Base-by-base conservation (phyloP, 73 alveolate genomes). In the Paraurostyla sp. region DNA sequence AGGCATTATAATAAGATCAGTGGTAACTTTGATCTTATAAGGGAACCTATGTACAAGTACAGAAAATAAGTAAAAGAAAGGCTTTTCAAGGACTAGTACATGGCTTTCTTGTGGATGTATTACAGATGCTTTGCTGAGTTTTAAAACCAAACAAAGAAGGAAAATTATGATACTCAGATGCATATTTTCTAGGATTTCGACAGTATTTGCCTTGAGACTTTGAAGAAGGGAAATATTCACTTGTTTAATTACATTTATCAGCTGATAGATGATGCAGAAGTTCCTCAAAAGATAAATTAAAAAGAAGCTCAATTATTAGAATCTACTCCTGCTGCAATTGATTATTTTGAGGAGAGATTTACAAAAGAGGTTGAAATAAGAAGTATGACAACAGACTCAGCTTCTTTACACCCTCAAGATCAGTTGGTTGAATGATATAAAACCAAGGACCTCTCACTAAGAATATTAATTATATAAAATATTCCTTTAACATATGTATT, bases 41-140 rank as follows among this genome's bases (percentile, higher is more conserved):
- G 82, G 36, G 82, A 65, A 2, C 82, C 82, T 65, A 65, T 65
- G 82, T 65, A 65, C 82, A 65, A 65, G 36, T 65, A 65, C 42
- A 65, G 82, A 22, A 65, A 65, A 58, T 56, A 65, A 38, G 82
- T 65, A 22, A 65, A 65, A 22, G 82, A 65, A 22, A 29, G 58
- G 11, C 38, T 65, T 11, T 65, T 65, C 46, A 65, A 65, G 58
- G 82, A 65, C 38, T 38, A 65, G 60, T 65, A 11, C 23, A 65
- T 65, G 82, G 40, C 82, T 3, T 65, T 65, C 25, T 30, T 65
- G 42, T 65, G 82, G 82, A 65, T 65, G 82, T 65, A 65, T 58
- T 65, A 65, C 41, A 65, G 82, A 40, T 65, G 56, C 38, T 32
- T 38, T 32, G 82, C 60, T 6, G 82, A 65, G 16, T 65, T 65